Percentiles rank a stretch among this genome's conserved stretches.
Evolutionary conservation across 371 early-diverging fungal genomes (phyloP).

Genomic region (Lichtheimia hyalospora): DNA sequence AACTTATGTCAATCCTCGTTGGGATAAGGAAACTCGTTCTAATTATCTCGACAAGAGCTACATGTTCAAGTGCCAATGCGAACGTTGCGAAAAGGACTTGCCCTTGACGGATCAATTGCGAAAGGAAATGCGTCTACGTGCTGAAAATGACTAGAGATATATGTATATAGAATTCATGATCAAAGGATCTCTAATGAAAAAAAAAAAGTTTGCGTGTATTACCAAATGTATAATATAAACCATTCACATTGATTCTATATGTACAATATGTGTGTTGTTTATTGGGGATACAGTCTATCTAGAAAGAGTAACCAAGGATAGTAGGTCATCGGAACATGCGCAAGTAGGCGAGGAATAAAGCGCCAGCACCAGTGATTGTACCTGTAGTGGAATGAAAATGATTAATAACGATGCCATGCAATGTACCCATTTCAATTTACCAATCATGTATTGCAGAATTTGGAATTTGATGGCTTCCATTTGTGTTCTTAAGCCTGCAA

Average conservation of each 20-base stretch:
- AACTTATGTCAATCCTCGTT: slow-evolving; percentile 65
- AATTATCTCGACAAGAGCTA: slow-evolving; percentile 60
- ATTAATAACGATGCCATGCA: background rate
- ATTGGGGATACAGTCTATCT: background rate
- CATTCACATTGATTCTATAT: slow-evolving; percentile 68
- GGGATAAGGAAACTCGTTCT: slow-evolving; percentile 61
- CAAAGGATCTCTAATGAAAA: background rate
- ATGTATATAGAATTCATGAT: background rate
- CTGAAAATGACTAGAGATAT: slow-evolving; percentile 20
- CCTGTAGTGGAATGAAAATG: slow-evolving; percentile 25
- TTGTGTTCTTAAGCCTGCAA: slow-evolving; percentile 80
- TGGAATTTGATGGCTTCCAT: slow-evolving; percentile 91
- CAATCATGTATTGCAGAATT: slow-evolving; percentile 81
- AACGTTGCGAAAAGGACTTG: slow-evolving; percentile 55
- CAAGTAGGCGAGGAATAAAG: slow-evolving; percentile 69
- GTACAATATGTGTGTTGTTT: background rate
- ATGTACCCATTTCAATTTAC: slow-evolving; percentile 11
- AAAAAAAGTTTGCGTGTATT: slow-evolving; percentile 20
- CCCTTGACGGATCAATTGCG: slow-evolving; percentile 50
- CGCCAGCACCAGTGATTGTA: slow-evolving; percentile 84
- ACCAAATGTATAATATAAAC: slow-evolving; percentile 91
- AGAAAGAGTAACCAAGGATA: no score
- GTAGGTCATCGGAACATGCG: slow-evolving; percentile 60
- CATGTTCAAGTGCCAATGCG: slow-evolving; percentile 60
- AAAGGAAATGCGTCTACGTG: slow-evolving; percentile 40